These are phyloP conservation scores for Fraxinus ornus DNA, from an alignment of 305 asterid genomes.

Conservation along the genomic window DNA sequence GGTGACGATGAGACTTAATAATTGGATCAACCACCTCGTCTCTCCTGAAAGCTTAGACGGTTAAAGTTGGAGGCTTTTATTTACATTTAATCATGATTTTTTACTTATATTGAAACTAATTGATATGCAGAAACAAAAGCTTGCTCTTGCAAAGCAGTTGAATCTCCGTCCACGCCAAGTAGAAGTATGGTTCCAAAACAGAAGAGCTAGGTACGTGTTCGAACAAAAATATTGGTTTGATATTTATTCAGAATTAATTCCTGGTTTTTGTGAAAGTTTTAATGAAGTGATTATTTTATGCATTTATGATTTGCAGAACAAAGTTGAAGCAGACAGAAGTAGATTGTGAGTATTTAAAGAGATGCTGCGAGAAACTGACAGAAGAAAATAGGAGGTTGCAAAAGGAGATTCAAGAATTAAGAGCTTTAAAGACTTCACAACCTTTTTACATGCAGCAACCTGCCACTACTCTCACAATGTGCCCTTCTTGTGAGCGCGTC, in stretches of 20 bases:
- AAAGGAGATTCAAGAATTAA: constrained; percentile 79
- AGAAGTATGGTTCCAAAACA: constrained; percentile 94
- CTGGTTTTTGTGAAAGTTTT: not conserved
- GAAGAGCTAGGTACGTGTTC: constrained; percentile 76
- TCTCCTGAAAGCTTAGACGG: not conserved
- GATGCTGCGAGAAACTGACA: constrained; percentile 78
- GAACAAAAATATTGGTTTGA: too few species aligned
- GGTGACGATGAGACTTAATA: too few species aligned
- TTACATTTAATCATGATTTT: not conserved
- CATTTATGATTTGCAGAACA: constrained; percentile 48
- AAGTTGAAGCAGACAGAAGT: constrained; percentile 94
- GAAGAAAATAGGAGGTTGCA: constrained; percentile 82
- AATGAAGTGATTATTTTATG: constrained; percentile 15
- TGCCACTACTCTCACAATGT: constrained; percentile 88
- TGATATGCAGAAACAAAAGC: constrained; percentile 59
- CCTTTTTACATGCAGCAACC: constrained; percentile 86
- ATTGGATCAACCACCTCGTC: too few species aligned
- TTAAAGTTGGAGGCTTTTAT: not conserved
- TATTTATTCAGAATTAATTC: too few species aligned
- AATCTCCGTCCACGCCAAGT: constrained; percentile 92
- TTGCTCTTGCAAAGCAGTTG: constrained; percentile 73
- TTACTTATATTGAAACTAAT: not conserved
- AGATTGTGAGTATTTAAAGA: constrained; percentile 89
- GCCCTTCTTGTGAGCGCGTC: constrained; percentile 80
- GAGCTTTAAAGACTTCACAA: constrained; percentile 74